phyloP scores from a whole-genome alignment of 148 eudicot genomes.

The Rhododendron williamsianum region DNA sequence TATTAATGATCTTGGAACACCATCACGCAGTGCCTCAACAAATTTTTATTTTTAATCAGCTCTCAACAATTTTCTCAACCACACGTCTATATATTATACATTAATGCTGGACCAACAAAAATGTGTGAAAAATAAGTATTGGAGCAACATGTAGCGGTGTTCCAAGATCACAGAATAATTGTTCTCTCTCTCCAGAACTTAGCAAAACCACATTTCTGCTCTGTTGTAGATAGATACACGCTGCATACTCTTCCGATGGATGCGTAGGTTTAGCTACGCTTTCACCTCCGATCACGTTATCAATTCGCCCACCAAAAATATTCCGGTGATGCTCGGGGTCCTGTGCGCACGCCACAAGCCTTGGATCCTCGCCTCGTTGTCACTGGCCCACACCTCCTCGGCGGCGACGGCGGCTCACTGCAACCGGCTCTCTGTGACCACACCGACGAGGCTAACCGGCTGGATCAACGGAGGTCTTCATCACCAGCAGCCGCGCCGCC shows the following conservation, averaged over 20 bases:
- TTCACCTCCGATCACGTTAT: not conserved
- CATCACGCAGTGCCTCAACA: too few species aligned
- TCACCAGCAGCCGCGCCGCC: conserved; percentile 3
- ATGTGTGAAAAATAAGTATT: too few species aligned
- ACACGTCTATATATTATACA: too few species aligned
- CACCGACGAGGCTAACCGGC: not conserved
- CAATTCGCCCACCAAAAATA: not conserved
- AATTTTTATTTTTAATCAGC: too few species aligned
- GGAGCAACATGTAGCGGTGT: not conserved
- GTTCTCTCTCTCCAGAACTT: not conserved
- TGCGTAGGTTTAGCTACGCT: not conserved
- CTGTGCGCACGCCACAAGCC: conserved; percentile 59
- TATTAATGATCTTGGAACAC: too few species aligned
- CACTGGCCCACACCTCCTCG: conserved; percentile 19
- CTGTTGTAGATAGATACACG: not conserved
- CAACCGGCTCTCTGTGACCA: conserved; percentile 15
- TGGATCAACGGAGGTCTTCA: not conserved
- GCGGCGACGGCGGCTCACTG: not conserved
- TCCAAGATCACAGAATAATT: not conserved
- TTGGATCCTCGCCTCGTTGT: conserved; percentile 37
- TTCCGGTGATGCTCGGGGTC: conserved; percentile 59
- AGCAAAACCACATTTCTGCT: not conserved
- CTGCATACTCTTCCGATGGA: not conserved
- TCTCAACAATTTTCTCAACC: too few species aligned
- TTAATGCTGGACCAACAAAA: too few species aligned